phyloP scores from a whole-genome alignment of 2,329 filamentous ascomycete genomes.

The Penicillium sp. region DNA sequence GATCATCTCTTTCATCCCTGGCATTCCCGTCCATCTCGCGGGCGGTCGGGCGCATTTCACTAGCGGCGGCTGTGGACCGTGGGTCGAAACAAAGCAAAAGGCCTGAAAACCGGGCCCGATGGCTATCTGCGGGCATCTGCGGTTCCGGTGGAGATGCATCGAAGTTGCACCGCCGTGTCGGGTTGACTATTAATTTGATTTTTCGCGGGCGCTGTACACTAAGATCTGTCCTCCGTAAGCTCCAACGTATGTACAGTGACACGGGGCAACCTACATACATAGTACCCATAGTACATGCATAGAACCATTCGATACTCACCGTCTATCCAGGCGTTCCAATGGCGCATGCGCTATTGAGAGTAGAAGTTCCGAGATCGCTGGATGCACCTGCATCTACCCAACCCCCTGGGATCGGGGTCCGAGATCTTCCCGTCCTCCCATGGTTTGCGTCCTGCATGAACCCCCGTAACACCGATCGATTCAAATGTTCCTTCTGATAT shows the following conservation, averaged over 20 bases:
- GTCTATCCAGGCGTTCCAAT: not conserved
- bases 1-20: not conserved
- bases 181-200: conserved; percentile 7
- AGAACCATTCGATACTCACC: not conserved
- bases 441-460: conserved; percentile 16
- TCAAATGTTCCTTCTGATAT: not conserved
- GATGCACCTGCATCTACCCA: not conserved
- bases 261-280: too few relatives aligned
- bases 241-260: too few relatives aligned
- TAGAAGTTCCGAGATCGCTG: not conserved
- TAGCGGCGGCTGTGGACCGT: conserved; percentile 18
- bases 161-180: not conserved
- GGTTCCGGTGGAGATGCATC: conserved; percentile 6
- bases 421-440: conserved; percentile 1
- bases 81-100: not conserved
- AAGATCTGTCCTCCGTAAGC: not conserved
- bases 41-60: not conserved
- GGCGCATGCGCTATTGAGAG: not conserved
- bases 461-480: not conserved
- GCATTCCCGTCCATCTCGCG: not conserved
- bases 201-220: not conserved
- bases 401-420: not conserved
- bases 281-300: too few relatives aligned
- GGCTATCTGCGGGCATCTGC: conserved; percentile 9
- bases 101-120: conserved; percentile 3